These are phyloP conservation scores for Acanthamoeba healyi DNA, from an alignment of 208 protist species.

Conservation along the genomic window DNA sequence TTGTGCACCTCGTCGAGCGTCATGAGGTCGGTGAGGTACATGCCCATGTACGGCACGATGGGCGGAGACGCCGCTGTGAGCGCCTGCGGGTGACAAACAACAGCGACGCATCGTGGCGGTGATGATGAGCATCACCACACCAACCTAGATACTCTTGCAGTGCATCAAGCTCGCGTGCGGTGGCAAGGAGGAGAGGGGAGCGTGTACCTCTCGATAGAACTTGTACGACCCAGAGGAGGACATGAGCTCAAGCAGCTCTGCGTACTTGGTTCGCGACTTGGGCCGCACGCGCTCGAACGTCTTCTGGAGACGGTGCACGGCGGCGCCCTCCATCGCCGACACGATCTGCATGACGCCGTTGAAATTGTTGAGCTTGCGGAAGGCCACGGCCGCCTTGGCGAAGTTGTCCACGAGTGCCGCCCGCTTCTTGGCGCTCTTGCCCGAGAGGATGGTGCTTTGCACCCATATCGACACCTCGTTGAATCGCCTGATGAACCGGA, in stretches of 20 bases:
- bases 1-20: constrained; percentile 25
- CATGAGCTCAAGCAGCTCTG: constrained; percentile 3
- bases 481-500: background rate
- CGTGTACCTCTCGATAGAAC: constrained; percentile 2
- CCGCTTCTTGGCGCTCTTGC: constrained; percentile 43
- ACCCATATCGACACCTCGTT: constrained; percentile 38
- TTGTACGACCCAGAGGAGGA: background rate
- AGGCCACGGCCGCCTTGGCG: constrained; percentile 3
- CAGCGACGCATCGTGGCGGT: background rate
- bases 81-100: background rate
- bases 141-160: no score
- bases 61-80: background rate
- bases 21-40: constrained; percentile 39
- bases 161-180: background rate
- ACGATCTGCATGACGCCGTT: constrained; percentile 27
- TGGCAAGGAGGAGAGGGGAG: background rate
- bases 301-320: constrained; percentile 24
- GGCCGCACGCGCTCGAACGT: background rate
- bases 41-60: constrained; percentile 25
- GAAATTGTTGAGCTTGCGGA: constrained; percentile 36
- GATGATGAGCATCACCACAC: background rate
- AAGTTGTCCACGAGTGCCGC: background rate
- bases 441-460: background rate
- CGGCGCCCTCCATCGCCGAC: constrained; percentile 35
- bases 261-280: background rate